Percentiles rank a stretch among this genome's conserved stretches.
These are phyloP conservation scores for Malus fusca DNA, from an alignment of 306 rosid species.

Conservation along the genomic window DNA sequence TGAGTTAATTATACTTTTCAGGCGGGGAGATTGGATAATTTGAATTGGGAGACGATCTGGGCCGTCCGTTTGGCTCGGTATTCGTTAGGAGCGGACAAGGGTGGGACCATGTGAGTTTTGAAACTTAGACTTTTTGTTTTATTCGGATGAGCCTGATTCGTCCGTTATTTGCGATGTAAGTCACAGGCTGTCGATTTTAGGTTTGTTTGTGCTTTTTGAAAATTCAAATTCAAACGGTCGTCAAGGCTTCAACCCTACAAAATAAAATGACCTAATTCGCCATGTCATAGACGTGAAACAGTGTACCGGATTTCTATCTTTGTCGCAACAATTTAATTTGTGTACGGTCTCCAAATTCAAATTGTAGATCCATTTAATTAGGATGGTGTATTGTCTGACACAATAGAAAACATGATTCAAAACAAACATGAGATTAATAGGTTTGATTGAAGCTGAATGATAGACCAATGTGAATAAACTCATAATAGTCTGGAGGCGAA, in stretches of 20 bases:
- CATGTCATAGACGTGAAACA: neutral
- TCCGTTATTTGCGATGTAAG: neutral
- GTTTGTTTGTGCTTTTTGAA: neutral
- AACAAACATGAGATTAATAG: too few species aligned
- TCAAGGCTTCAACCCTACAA: neutral
- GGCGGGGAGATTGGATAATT: constrained; percentile 64
- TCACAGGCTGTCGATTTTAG: neutral
- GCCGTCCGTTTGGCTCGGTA: constrained; percentile 45
- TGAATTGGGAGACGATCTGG: constrained; percentile 43
- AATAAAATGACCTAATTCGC: neutral
- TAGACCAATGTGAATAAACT: too few species aligned
- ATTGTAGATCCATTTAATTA: neutral
- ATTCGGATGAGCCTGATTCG: neutral
- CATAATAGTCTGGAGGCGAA: too few species aligned
- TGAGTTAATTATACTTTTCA: constrained; percentile 19
- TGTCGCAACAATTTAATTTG: neutral
- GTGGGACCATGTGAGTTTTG: constrained; percentile 37
- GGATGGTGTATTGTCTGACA: neutral
- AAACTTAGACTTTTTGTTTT: neutral
- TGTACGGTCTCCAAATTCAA: neutral
- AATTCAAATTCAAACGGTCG: constrained; percentile 17
- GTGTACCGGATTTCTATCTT: neutral
- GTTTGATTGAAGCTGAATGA: too few species aligned
- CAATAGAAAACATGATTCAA: too few species aligned
- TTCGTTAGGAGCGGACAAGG: constrained; percentile 60